Conservation (phyloP, 2,329 filamentous ascomycete genomes). For the Endoconidiophora laricicola region DNA sequence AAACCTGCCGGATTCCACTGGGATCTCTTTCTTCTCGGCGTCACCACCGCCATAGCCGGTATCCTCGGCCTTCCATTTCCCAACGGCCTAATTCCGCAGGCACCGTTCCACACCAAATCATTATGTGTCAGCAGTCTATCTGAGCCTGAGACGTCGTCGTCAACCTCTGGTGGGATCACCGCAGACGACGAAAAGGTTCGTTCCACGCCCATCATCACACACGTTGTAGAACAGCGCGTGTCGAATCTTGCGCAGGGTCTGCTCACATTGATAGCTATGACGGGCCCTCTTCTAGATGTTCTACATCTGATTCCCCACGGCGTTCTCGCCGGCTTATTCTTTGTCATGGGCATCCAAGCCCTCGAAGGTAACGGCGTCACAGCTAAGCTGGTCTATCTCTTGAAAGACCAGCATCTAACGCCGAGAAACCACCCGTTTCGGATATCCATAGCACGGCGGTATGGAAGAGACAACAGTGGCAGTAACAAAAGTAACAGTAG, state of each 20-base stretch:
- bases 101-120: slow-evolving; percentile 64
- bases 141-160: neutral
- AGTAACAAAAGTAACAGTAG: slow-evolving; percentile 18
- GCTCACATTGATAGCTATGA: slow-evolving; percentile 64
- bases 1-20: slow-evolving; percentile 77
- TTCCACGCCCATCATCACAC: slow-evolving; percentile 34
- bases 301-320: slow-evolving; percentile 65
- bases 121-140: slow-evolving; percentile 46
- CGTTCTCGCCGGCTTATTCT: slow-evolving; percentile 67
- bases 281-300: slow-evolving; percentile 54
- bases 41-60: slow-evolving; percentile 61
- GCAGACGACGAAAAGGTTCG: slow-evolving; percentile 27
- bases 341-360: slow-evolving; percentile 69
- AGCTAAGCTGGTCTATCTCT: slow-evolving; percentile 53
- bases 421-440: slow-evolving; percentile 38
- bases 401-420: slow-evolving; percentile 45
- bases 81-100: slow-evolving; percentile 70
- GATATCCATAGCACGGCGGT: no score
- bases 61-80: slow-evolving; percentile 65
- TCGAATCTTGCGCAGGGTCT: slow-evolving; percentile 67
- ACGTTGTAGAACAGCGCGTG: slow-evolving; percentile 62
- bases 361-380: slow-evolving; percentile 65
- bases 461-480: no score
- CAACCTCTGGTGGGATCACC: slow-evolving; percentile 24
- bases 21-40: slow-evolving; percentile 66